Conservation (phyloP, 768 basidiomycete genomes). For the Lentinula aciculospora region DNA sequence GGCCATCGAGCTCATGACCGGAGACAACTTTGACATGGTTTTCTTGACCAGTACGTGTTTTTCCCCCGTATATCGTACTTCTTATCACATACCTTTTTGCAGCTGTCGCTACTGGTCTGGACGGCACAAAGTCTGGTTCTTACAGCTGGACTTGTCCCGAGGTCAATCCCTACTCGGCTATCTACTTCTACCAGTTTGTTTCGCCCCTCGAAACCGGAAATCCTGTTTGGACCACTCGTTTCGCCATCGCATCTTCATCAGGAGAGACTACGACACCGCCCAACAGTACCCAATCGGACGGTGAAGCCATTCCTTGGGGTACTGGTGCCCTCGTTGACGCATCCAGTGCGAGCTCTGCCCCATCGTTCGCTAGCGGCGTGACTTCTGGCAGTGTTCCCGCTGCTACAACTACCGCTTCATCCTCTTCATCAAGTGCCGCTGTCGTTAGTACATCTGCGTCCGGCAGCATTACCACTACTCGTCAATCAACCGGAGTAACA, state of each 20-base stretch:
- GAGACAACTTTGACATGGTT: constrained; percentile 64
- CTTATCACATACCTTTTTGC: not conserved
- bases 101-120: constrained; percentile 60
- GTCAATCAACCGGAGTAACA: not conserved
- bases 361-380: constrained; percentile 16
- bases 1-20: constrained; percentile 78
- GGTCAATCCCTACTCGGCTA: constrained; percentile 58
- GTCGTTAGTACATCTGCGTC: not conserved
- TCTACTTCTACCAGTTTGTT: constrained; percentile 82
- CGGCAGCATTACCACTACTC: not conserved
- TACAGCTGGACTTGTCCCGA: constrained; percentile 65
- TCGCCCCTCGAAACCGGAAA: constrained; percentile 31
- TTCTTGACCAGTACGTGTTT: constrained; percentile 53
- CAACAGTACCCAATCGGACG: constrained; percentile 48
- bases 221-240: constrained; percentile 67
- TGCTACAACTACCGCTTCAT: not conserved
- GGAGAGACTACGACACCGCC: constrained; percentile 43
- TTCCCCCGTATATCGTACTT: not conserved
- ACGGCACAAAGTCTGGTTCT: constrained; percentile 51
- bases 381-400: constrained; percentile 7
- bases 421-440: not conserved
- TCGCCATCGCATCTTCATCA: constrained; percentile 55
- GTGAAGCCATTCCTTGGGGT: constrained; percentile 58
- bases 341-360: constrained; percentile 31
- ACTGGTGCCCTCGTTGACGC: constrained; percentile 49